phyloP scores from a whole-genome alignment of 2,329 filamentous ascomycete species.

The Neurospora sp. region DNA sequence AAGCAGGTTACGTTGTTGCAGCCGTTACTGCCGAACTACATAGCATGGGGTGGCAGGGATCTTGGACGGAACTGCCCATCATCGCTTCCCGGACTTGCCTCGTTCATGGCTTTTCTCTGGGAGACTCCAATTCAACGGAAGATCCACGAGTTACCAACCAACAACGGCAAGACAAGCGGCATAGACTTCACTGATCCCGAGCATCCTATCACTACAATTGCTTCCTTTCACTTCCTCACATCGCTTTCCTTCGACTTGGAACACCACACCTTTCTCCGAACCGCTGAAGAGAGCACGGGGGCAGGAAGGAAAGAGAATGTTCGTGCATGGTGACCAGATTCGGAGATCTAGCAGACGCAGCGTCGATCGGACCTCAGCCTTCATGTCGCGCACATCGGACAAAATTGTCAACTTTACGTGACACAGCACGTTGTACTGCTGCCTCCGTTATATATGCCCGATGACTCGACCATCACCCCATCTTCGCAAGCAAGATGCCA shows the following conservation, averaged over 20 bases:
- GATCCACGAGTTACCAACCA: background rate
- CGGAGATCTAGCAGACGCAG: background rate
- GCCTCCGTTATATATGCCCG: too few relatives aligned
- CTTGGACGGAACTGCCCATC: background rate
- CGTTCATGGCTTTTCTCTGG: background rate
- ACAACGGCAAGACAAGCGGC: background rate
- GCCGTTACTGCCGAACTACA: background rate
- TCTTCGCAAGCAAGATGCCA: background rate
- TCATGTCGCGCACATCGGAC: background rate
- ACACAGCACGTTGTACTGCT: too few relatives aligned
- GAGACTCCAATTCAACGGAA: background rate
- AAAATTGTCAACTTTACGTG: background rate
- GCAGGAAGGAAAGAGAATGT: background rate
- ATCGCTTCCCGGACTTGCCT: background rate
- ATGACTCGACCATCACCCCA: background rate
- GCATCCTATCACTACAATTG: background rate
- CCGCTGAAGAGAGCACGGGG: background rate
- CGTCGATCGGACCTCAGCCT: background rate
- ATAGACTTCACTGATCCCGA: background rate
- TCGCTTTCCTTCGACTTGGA: background rate
- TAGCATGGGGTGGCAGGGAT: background rate
- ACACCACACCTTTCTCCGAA: background rate
- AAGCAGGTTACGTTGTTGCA: background rate
- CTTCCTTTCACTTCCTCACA: background rate
- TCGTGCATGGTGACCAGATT: background rate